These are phyloP conservation scores for Aegilops bicornis DNA, from an alignment of 176 grass and related monocot genomes.

Conservation along the genomic window DNA sequence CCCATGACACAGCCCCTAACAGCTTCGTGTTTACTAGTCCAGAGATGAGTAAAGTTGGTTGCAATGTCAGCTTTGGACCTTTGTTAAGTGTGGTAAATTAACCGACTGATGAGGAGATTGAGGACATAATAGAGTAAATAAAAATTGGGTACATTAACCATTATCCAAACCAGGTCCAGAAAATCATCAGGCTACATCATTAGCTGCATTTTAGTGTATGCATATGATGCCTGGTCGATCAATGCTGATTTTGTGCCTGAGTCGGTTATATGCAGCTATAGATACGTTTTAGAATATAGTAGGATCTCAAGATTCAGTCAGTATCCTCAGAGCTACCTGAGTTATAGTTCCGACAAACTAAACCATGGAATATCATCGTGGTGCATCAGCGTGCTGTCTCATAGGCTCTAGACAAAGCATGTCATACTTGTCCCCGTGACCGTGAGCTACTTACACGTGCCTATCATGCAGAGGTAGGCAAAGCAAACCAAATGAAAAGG, in stretches of 20 bases:
- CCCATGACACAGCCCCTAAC: background rate
- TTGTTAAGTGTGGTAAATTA: background rate
- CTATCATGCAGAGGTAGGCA: background rate
- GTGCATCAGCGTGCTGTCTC: background rate
- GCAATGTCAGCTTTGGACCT: background rate
- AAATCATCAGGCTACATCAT: background rate
- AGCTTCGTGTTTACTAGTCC: background rate
- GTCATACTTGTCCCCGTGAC: background rate
- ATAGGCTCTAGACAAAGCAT: background rate
- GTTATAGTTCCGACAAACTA: background rate
- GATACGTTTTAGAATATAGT: background rate
- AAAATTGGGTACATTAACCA: background rate
- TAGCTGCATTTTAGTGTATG: background rate
- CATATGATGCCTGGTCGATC: background rate
- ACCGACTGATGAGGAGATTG: no score
- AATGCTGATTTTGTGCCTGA: background rate
- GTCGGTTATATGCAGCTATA: background rate
- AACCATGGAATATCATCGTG: background rate
- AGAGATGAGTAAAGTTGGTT: background rate
- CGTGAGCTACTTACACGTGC: background rate
- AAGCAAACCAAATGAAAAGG: background rate
- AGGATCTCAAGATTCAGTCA: background rate
- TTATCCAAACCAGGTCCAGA: background rate
- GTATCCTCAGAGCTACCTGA: background rate
- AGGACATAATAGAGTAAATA: background rate